Base-by-base conservation (phyloP, 106 monocot genomes). In the Agapanthus africanus region DNA sequence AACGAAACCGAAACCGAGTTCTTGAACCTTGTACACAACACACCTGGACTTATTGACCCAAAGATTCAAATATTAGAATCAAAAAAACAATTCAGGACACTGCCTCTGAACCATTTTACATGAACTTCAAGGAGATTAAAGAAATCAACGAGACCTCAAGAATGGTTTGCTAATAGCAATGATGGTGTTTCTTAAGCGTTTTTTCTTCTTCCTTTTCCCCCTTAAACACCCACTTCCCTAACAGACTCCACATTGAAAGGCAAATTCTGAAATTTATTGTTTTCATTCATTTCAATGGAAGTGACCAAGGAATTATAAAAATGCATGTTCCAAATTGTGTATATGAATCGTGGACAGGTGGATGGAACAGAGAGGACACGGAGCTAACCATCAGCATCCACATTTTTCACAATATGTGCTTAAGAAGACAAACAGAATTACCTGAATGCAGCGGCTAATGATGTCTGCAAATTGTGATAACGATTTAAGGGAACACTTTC, bases 401-500 rank as follows among this genome's bases (percentile, higher is more conserved):
- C 1, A 23, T 23, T 64, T 9, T 14, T 5, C 27, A 1, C 9
- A 14, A 4, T 14, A 19, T 2, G 39, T 2, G 13, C 4, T 38
- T 18, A 4, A 61, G n/a, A n/a, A n/a, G n/a, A n/a, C n/a, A 68
- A 14, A 34, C 6, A 68, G 66, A 40, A 37, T 68, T 76, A 99
- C 97, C 99, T 93, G 99, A 61, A 99, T 90, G 68, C 93, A 99
- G 10, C 93, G 87, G 61, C 80, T 99, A 32, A 99, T 99, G 36
- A 99, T 93, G 74, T 99, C 99, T 63, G 93, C 93, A 81, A 99
- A 93, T n/a, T 80, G 78, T 15, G 99, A 99, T 21, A 99, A 41
- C 21, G 90, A 87, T 79, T 99, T 99, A 30, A 70, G 85, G 54
- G 93, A 77, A 79, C 60, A 90, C n/a, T 73, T 82, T 46, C 81